Evolutionary conservation across 169 alveolate species (phyloP).

Genomic region (Cryptosporidium baileyi): DNA sequence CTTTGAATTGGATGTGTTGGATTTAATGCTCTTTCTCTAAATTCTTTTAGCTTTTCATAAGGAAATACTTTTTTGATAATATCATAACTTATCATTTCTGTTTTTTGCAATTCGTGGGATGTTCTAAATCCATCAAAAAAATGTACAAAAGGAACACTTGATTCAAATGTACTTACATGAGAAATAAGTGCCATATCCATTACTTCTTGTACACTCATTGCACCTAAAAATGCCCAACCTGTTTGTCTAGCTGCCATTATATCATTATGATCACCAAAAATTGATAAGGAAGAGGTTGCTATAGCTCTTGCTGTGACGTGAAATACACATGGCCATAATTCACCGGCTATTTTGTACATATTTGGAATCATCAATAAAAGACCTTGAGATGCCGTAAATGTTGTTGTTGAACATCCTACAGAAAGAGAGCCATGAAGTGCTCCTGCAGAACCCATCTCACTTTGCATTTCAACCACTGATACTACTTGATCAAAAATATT

Average conservation of each 20-base stretch:
- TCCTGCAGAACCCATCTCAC: slow-evolving; percentile 79
- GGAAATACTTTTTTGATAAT: slow-evolving; percentile 43
- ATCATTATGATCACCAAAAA: slow-evolving; percentile 78
- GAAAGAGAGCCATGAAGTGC: slow-evolving; percentile 77
- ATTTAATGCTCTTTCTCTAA: slow-evolving; percentile 72
- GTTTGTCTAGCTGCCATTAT: slow-evolving; percentile 77
- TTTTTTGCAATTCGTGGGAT: slow-evolving; percentile 75
- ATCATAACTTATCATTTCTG: slow-evolving; percentile 66
- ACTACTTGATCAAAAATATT: slow-evolving; percentile 75
- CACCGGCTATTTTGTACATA: slow-evolving; percentile 79
- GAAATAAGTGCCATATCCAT: slow-evolving; percentile 75
- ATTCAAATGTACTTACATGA: slow-evolving; percentile 75
- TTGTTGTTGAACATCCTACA: slow-evolving; percentile 74
- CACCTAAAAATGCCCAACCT: slow-evolving; percentile 76
- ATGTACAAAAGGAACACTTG: slow-evolving; percentile 76
- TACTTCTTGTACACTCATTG: slow-evolving; percentile 75
- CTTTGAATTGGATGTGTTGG: slow-evolving; percentile 77
- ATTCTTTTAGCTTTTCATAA: slow-evolving; percentile 62
- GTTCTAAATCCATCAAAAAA: slow-evolving; percentile 78
- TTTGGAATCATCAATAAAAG: slow-evolving; percentile 75
- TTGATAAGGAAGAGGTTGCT: slow-evolving; percentile 76
- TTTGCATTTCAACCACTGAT: slow-evolving; percentile 76
- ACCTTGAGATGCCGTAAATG: slow-evolving; percentile 77
- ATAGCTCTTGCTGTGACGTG: slow-evolving; percentile 78
- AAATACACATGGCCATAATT: slow-evolving; percentile 76